Base-by-base conservation (phyloP, 352 stramenopile species). In the Thalassiosira mediterranea region DNA sequence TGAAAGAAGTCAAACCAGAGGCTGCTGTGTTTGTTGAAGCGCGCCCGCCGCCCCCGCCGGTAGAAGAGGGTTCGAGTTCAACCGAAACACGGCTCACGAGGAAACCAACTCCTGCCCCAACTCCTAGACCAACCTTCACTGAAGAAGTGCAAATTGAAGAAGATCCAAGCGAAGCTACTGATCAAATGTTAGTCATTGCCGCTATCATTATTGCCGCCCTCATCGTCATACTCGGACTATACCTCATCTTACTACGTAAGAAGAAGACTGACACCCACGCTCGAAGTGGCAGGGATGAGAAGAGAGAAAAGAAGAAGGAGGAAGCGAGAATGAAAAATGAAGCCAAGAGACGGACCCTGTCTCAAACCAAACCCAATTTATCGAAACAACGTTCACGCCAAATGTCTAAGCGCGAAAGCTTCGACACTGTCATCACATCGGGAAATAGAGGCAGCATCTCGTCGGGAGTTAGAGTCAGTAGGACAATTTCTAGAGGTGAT, bases 151-250 rank as follows among this genome's bases (percentile, higher is more conserved):
- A n/a, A n/a, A n/a, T n/a, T n/a, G n/a, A 38, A 21, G 13, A 4
- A 8, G 47, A 61, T 42, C 56, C 53, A 44, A 37, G 7, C 26
- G 38, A 42, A 28, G 40, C 11, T 1, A 28, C 26, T 40, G 28
- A 74, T 10, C n/a, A 70, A 8, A 68, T 68, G 32, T 49, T 37
- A 17, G 73, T 80, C 15, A 37, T 80, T 31, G 40, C 56, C 19
- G 51, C n/a, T n/a, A n/a, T n/a, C n/a, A n/a, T n/a, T n/a, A n/a
- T 44, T n/a, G 29, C 13, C 11, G 62, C 53, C 11, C 25, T 74
- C 42, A 74, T 80, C 25, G 47, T 74, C 21, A 29, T 74, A 7
- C 28, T 80, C 38, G 48, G 23, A 15, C 15, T 56, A 28, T 70
- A 74, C 37, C 56, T 74, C 13, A 4, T 74, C 1, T 80, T 65